Base-by-base conservation (phyloP, 164 flowering plant species). In the Umbilicus rupestris region DNA sequence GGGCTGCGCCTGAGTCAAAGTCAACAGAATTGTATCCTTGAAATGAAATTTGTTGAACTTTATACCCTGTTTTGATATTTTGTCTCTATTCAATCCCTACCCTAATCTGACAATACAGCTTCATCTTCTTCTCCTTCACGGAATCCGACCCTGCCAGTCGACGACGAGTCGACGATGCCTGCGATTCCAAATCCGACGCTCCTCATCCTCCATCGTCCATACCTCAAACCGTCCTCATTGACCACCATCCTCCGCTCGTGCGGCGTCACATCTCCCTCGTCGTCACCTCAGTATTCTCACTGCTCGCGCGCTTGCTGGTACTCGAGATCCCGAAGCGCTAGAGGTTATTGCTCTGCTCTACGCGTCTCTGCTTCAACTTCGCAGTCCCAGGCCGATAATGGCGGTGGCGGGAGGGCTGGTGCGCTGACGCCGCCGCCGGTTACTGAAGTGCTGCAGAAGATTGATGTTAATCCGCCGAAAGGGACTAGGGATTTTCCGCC, bases 401-500 rank as follows among this genome's bases (percentile, higher is more conserved):
- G 44, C 64, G 70, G 76, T 41, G 81, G 79, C 7, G 82, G 81
- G 1, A 78, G 89, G 70, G 67, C 83, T 17, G 89, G 90, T 1
- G 82, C 84, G 0, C 59, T 79, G 3, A 63, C 83, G 19, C 62
- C 79, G n/a, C 71, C 81, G 20, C 77, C 79, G 1, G 45, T 65
- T 1, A 39, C 37, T 1, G 73, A 65, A 0, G 5, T 67, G 20
- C 74, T 81, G 78, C 85, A 55, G 60, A 55, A 68, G 73, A 85
- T 94, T 62, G 98, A 94, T 66, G 93, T 89, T n/a, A 90, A 89
- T 79, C 99, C 99, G 57, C 99, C 99, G n/a, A 87, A 79, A 75
- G 98, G 98, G 14, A 94, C 98, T 20, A 76, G 98, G 17, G 98
- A 90, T 73, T 94, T 94, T 70, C 86, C 98, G n/a, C 97, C 98